A percentile compares a stretch with the other conserved stretches of the same genome.
Conservation (phyloP, 345 rosid species). For the rapeseed (Brassica napus) region DNA sequence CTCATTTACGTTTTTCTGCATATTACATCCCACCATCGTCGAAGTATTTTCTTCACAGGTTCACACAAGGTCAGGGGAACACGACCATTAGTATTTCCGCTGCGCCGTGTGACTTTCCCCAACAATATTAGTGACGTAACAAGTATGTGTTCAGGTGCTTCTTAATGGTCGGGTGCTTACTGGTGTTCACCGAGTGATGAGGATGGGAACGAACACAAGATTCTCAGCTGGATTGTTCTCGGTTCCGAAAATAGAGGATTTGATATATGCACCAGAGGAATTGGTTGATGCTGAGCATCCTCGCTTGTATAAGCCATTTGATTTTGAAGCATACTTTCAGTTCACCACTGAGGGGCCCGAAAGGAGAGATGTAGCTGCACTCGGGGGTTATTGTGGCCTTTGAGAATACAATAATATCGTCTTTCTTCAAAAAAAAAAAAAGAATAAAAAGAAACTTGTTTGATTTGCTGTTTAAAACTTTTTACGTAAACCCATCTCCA, state of each 20-base stretch:
- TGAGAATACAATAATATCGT: background rate
- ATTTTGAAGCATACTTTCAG: constrained; percentile 33
- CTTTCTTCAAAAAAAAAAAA: background rate
- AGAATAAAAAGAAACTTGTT: constrained; percentile 12
- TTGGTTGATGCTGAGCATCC: constrained; percentile 40
- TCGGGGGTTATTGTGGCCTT: constrained; percentile 41
- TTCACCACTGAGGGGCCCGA: constrained; percentile 27
- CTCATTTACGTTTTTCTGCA: no score
- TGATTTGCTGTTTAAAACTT: background rate
- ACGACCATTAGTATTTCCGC: no score
- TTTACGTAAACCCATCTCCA: no score
- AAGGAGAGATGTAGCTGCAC: constrained; percentile 23
- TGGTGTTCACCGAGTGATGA: constrained; percentile 39
- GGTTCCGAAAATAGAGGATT: constrained; percentile 14
- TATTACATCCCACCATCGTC: no score
- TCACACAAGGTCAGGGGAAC: no score
- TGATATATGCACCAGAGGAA: constrained; percentile 25
- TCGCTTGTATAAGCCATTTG: constrained; percentile 32
- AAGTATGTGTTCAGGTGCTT: constrained; percentile 35
- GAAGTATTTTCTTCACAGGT: no score
- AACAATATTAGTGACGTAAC: background rate
- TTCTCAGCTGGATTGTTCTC: constrained; percentile 39
- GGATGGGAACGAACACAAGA: constrained; percentile 41
- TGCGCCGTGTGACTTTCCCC: no score
- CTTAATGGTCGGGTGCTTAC: constrained; percentile 39